A percentile compares a stretch with the other conserved stretches of the same genome.
phyloP scores from a whole-genome alignment of 805 yeast species.

The Suhomyces xylopsoci region DNA sequence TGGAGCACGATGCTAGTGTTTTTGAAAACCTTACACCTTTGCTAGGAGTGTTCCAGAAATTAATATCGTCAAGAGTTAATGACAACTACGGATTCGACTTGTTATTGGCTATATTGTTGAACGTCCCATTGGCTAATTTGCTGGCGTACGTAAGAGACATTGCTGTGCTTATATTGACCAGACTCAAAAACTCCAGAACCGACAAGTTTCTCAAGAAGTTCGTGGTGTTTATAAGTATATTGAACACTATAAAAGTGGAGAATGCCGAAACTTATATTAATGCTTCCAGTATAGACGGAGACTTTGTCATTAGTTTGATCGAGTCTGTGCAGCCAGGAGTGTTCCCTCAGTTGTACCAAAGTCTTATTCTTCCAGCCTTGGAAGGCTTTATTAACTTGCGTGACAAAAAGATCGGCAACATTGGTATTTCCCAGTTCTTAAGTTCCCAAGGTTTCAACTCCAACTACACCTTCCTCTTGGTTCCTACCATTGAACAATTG shows the following conservation, averaged over 20 bases:
- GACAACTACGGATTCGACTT: slow-evolving; percentile 85
- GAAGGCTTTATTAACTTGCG: slow-evolving; percentile 46
- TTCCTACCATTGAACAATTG: slow-evolving; percentile 32
- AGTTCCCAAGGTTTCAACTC: slow-evolving; percentile 18
- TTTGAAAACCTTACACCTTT: slow-evolving; percentile 64
- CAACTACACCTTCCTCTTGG: slow-evolving; percentile 19
- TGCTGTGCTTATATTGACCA: slow-evolving; percentile 70
- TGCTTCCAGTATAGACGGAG: slow-evolving; percentile 22
- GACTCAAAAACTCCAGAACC: slow-evolving; percentile 78
- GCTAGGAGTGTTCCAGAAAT: slow-evolving; percentile 93
- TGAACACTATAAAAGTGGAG: slow-evolving; percentile 1
- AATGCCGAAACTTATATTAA: slow-evolving; percentile 1
- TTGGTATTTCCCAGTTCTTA: slow-evolving; percentile 50
- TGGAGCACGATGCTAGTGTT: slow-evolving; percentile 44
- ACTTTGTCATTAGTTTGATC: slow-evolving; percentile 59
- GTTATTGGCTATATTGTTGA: slow-evolving; percentile 61
- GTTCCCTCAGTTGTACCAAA: slow-evolving; percentile 47
- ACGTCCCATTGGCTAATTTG: slow-evolving; percentile 50
- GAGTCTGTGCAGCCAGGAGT: slow-evolving; percentile 69
- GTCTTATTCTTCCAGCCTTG: slow-evolving; percentile 54
- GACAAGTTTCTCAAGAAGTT: slow-evolving; percentile 76
- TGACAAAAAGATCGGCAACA: slow-evolving; percentile 52
- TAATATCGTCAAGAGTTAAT: slow-evolving; percentile 78
- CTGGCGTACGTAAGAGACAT: slow-evolving; percentile 63
- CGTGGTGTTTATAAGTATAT: slow-evolving; percentile 53